Evolutionary conservation across 495 filamentous ascomycete genomes (phyloP).

Genomic region (Ramalina intermedia): DNA sequence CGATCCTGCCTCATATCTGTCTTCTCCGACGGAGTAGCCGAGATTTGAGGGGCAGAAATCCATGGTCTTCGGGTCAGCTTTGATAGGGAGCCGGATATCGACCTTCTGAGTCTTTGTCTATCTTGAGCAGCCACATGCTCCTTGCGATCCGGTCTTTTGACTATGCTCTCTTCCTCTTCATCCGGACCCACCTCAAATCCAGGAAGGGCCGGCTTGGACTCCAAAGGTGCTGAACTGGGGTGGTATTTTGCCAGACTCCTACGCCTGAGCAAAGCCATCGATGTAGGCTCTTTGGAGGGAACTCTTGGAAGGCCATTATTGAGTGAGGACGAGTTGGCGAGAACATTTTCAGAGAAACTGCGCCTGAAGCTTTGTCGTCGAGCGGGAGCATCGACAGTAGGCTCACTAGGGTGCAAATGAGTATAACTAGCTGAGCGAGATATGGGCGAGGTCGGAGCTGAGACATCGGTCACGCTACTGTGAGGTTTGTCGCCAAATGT

Average conservation of each 20-base stretch:
- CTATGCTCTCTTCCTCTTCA: neutral
- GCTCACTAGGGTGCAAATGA: conserved; percentile 2
- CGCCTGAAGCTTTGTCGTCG: conserved; percentile 1
- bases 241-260: conserved; percentile 1
- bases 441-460: neutral
- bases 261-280: neutral
- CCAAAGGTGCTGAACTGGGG: neutral
- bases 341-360: conserved; percentile 14
- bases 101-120: conserved; percentile 22
- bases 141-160: neutral
- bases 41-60: conserved; percentile 44
- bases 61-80: conserved; percentile 54
- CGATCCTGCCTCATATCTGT: conserved; percentile 13
- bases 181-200: conserved; percentile 6
- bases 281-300: neutral
- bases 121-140: neutral
- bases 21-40: conserved; percentile 37
- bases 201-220: neutral
- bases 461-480: too few relatives aligned
- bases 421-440: conserved; percentile 14
- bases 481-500: too few relatives aligned
- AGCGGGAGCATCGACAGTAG: neutral
- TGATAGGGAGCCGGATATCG: conserved; percentile 50
- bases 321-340: conserved; percentile 1
- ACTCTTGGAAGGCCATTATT: neutral